Evolutionary conservation across 129 eudicot genomes (phyloP), one percentile per base, ranked within the genome.

Genomic region (Tagetes erecta): DNA sequence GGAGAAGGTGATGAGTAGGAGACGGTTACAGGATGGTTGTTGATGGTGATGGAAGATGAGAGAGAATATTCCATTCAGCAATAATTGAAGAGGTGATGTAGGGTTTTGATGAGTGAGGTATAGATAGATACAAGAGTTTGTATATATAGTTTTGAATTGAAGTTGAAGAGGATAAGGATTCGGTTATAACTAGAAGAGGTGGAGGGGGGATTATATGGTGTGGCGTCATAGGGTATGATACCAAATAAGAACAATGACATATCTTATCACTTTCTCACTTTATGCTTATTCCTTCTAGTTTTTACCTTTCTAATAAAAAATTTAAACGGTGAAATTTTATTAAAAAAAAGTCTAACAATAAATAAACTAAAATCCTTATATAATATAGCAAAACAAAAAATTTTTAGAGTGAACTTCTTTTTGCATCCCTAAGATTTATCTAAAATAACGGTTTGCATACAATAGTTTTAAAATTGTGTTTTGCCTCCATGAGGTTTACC

Each of bases 51-150:
- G 63, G 83, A 78, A 52, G 74, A 63, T 37, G 85, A 76, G 44
- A 82, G 81, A 76, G 82, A 73, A 75, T 64, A 82, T 86, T 84
- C 96, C 96, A 89, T 89, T 13, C 86, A 78, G 78, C 63, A 30
- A 77, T 77, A 77, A 77, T 68, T 69, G 81, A 77, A 57, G 41
- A 39, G 79, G 36, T 47, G 71, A 64, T 11, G 69, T 12, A 74
- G 56, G 68, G 76, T 57, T 51, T 67, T 56, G 27, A 20, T 20
- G 68, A 74, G 39, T 38, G 63, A 8, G 71, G 37, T 74, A 65
- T 68, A 58, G 57, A 70, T 37, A 58, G 57, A 70, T 37, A 58
- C 9, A 69, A n/a, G n/a, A 6, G 13, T 45, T 31, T 73, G 27
- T 62, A 38, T 71, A 51, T 67, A 33, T 11, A 14, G 47, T 64